Percentiles rank a stretch among this genome's conserved stretches.
phyloP scores from a whole-genome alignment of 768 basidiomycete species.

The Mycena capillaripes region DNA sequence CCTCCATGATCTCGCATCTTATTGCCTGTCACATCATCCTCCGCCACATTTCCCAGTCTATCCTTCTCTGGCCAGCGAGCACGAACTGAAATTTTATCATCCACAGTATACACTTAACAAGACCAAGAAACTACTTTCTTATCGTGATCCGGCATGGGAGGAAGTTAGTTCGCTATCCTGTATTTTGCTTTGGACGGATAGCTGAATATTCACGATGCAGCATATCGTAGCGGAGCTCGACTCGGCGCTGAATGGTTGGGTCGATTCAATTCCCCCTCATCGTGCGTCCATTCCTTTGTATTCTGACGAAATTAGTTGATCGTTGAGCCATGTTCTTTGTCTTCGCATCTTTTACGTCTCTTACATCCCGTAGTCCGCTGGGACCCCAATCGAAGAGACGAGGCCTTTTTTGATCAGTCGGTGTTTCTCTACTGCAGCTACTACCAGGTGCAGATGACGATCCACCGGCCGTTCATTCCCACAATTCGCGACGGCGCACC shows the following conservation, averaged over 20 bases:
- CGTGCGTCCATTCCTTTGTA: neutral
- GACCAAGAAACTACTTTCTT: constrained; percentile 63
- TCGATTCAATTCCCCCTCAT: constrained; percentile 48
- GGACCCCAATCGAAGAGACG: constrained; percentile 57
- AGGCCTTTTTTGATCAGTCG: constrained; percentile 53
- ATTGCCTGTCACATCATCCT: too few species aligned
- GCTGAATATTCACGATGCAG: too few species aligned
- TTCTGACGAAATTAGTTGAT: constrained; percentile 41
- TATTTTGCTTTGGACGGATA: too few species aligned
- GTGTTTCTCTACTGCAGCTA: constrained; percentile 54
- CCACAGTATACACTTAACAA: constrained; percentile 78
- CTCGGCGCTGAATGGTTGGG: constrained; percentile 82
- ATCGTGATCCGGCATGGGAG: constrained; percentile 64
- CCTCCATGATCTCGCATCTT: too few species aligned
- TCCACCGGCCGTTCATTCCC: constrained; percentile 67
- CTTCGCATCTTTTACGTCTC: neutral
- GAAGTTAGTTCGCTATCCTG: too few species aligned
- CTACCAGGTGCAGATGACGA: constrained; percentile 60
- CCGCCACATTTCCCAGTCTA: too few species aligned
- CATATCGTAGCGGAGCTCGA: constrained; percentile 80
- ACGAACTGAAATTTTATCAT: too few species aligned
- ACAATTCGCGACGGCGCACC: constrained; percentile 21
- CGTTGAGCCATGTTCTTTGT: constrained; percentile 47
- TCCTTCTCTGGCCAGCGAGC: too few species aligned
- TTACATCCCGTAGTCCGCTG: constrained; percentile 42